Base-by-base conservation (phyloP, 768 basidiomycete species). In the Mycena vitilis region DNA sequence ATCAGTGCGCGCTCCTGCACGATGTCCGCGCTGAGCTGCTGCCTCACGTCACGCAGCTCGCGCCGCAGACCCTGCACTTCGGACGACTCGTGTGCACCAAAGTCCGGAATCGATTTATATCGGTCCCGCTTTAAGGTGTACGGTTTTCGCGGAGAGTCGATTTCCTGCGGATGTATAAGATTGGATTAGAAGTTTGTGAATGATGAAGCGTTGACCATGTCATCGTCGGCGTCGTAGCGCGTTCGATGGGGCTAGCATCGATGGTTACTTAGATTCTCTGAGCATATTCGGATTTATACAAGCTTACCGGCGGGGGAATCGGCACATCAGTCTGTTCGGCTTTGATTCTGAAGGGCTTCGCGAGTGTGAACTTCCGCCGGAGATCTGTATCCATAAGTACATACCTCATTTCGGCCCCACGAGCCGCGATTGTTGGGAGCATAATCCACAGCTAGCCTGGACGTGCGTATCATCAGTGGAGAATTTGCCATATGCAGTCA, bases 41-140 rank as follows among this genome's bases (percentile, higher is more conserved):
- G 65, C 2, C 77, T 76, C 15, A 75, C 74, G 10, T 78, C 76
- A 73, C 71, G 72, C 12, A 82, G 71, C 52, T 78, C 78, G 25
- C 69, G 73, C 37, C 49, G 74, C 34, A 82, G 61, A 0, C 5
- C 30, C 8, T 48, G 42, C 13, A 51, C 45, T 2, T 71, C 62
- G 3, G 58, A n/a, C 1, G 23, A 8, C 13, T 55, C 23, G 38
- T 25, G 56, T 40, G 66, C 40, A 8, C 11, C 40, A 16, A 18
- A 38, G 20, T 37, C 36, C 15, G 34, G 38, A 42, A 36, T 54
- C 15, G 40, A n/a, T 10, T 56, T 37, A 18, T 63, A 63, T 12
- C 67, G 49, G 18, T 60, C 56, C 30, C 66, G 59, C 2, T 56
- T 20, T 8, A 67, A 52, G 1, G 30, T 30, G 30, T 30, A 30